Base-by-base conservation (phyloP, 2,329 filamentous ascomycete genomes). In the Epichloe typhina region DNA sequence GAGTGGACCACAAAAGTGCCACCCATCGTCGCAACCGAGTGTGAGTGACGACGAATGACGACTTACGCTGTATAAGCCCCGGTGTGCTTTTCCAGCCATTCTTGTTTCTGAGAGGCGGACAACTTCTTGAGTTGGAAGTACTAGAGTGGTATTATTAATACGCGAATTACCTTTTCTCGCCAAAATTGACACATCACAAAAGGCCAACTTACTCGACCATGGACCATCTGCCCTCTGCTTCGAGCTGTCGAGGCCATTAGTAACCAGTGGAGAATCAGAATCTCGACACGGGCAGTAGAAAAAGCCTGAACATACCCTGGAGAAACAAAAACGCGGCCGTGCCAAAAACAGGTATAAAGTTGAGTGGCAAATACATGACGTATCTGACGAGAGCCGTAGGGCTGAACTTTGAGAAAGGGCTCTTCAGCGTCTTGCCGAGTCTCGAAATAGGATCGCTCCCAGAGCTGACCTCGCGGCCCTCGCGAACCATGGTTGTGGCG, bases 71-170 rank as follows among this genome's bases (percentile, higher is more conserved):
- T 86, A 69, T 95, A 96, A 19, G 86, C 83, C 5, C 80, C 87
- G 52, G 77, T 75, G 57, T 89, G 79, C 60, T 79, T 72, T 57
- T 82, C 72, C 21, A 95, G 70, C 75, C 84, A 94, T 46, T 82
- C 74, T 45, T 80, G 74, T 59, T 73, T 78, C 65, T 88, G 77
- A 11, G 71, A 71, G 31, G 73, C 68, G 42, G 78, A 79, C 88
- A 88, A 95, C 46, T 80, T 79, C 71, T 96, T 97, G 54, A 97
- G 75, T 70, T 95, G 87, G 66, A 95, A 96, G 68, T 95, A 96
- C 68, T 93, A 31, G 9, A 50, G 13, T 6, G 41, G n/a, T 3
- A 26, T 12, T 8, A 61, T 50, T 56, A 59, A 49, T 13, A 38
- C 5, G 26, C 26, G 9, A 31, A 31, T 11, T 0, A 31, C 26